Evolutionary conservation across 495 filamentous ascomycete species (phyloP).

Genomic region (Podospora tetraspora): DNA sequence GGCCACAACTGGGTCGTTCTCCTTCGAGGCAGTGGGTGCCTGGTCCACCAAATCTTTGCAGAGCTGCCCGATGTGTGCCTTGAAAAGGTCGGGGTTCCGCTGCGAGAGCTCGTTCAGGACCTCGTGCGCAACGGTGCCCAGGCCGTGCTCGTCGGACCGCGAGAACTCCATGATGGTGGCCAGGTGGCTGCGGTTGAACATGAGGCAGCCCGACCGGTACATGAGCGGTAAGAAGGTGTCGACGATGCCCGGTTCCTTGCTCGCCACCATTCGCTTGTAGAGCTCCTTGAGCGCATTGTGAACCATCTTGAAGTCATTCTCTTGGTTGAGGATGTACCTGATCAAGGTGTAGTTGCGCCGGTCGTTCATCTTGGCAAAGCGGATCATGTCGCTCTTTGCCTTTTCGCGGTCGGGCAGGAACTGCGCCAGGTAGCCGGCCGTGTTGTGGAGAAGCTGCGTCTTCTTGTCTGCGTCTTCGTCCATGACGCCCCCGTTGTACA

Average conservation of each 20-base stretch:
- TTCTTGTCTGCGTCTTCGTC: constrained; percentile 64
- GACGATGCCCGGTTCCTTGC: constrained; percentile 50
- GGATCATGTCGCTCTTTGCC: constrained; percentile 68
- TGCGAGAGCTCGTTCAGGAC: constrained; percentile 89
- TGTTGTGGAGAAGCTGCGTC: constrained; percentile 59
- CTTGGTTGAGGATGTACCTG: constrained; percentile 74
- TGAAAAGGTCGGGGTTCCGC: constrained; percentile 80
- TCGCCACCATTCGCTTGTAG: constrained; percentile 64
- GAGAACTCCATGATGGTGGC: constrained; percentile 83
- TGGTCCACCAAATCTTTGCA: constrained; percentile 77
- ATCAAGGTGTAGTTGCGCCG: constrained; percentile 86
- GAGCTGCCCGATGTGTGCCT: constrained; percentile 86
- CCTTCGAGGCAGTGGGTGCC: constrained; percentile 61
- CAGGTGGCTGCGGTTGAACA: constrained; percentile 93
- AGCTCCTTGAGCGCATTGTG: constrained; percentile 86
- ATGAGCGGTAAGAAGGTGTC: constrained; percentile 80
- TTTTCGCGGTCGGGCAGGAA: constrained; percentile 67
- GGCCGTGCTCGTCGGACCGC: constrained; percentile 67
- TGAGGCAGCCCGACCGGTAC: constrained; percentile 72
- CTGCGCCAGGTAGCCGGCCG: constrained; percentile 64
- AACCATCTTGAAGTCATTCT: constrained; percentile 87
- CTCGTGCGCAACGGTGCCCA: constrained; percentile 78
- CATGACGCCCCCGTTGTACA: constrained; percentile 81
- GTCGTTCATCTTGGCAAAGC: constrained; percentile 88
- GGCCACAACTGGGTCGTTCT: constrained; percentile 63